These are phyloP conservation scores for Fraxinus anomala DNA, from an alignment of 257 asterid species.

Conservation along the genomic window DNA sequence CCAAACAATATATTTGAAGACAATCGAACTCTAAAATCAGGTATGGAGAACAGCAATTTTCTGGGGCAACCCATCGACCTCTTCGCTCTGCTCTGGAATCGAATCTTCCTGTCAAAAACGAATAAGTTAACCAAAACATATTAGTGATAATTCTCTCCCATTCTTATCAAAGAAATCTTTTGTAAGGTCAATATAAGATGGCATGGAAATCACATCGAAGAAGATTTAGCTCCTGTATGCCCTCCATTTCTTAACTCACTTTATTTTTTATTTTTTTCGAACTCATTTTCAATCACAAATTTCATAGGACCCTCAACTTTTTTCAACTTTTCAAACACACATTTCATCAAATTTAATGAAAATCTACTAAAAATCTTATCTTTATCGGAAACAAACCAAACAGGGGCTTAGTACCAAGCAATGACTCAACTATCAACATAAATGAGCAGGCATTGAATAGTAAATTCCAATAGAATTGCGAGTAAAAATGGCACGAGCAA, in stretches of 20 bases:
- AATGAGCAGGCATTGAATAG: background rate
- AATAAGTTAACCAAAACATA: background rate
- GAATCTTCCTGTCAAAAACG: constrained; percentile 39
- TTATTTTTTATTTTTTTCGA: no score
- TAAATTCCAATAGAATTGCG: background rate
- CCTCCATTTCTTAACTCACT: background rate
- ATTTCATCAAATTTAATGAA: no score
- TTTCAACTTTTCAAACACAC: no score
- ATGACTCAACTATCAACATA: background rate
- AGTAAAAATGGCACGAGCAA: background rate
- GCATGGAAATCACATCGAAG: background rate
- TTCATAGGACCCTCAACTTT: no score
- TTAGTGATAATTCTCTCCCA: no score
- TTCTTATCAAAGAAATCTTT: background rate
- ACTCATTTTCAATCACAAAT: background rate
- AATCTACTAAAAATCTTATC: no score
- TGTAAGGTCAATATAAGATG: background rate
- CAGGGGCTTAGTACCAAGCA: background rate
- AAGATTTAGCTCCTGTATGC: background rate
- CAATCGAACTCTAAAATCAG: constrained; percentile 26
- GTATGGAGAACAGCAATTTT: constrained; percentile 49
- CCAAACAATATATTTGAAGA: background rate
- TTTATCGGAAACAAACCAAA: no score
- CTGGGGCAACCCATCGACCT: constrained; percentile 48
- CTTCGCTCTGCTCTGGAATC: constrained; percentile 47